Percentiles rank a stretch among this genome's conserved stretches.
phyloP scores from a whole-genome alignment of 2,329 filamentous ascomycete species.

The Claviceps capensis region DNA sequence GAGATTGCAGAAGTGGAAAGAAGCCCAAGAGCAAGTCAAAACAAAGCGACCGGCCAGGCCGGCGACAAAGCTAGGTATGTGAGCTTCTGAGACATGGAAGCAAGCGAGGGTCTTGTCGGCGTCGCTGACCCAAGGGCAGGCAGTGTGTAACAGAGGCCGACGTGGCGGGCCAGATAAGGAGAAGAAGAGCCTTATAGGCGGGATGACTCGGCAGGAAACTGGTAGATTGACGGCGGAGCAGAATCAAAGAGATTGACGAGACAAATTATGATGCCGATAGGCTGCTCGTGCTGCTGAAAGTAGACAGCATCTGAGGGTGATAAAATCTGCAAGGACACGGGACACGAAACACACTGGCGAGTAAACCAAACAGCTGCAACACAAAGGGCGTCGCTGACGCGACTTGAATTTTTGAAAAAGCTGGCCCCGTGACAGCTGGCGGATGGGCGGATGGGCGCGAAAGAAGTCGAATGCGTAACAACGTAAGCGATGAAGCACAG shows the following conservation, averaged over 20 bases:
- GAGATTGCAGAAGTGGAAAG: background rate
- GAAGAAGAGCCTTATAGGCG: background rate
- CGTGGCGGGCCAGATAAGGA: background rate
- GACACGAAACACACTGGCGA: background rate
- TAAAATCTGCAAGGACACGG: background rate
- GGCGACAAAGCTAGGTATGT: slow-evolving; percentile 2
- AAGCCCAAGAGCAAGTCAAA: background rate
- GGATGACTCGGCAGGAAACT: background rate
- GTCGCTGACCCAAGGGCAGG: background rate
- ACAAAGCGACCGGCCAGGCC: background rate
- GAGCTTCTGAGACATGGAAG: slow-evolving; percentile 5
- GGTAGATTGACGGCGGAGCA: background rate
- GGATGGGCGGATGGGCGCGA: background rate
- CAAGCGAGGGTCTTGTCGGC: slow-evolving; percentile 2
- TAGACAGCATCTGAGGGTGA: background rate
- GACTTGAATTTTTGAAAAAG: background rate
- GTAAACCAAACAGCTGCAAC: background rate
- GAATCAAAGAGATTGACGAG: background rate
- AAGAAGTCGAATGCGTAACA: background rate
- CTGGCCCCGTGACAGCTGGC: background rate
- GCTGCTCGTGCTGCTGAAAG: background rate
- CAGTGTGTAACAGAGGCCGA: background rate
- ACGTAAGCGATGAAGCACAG: background rate
- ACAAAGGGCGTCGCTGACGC: background rate
- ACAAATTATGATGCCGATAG: slow-evolving; percentile 1